Conservation (phyloP, 2,329 filamentous ascomycete species). For the Emergomyces pasteurianus region DNA sequence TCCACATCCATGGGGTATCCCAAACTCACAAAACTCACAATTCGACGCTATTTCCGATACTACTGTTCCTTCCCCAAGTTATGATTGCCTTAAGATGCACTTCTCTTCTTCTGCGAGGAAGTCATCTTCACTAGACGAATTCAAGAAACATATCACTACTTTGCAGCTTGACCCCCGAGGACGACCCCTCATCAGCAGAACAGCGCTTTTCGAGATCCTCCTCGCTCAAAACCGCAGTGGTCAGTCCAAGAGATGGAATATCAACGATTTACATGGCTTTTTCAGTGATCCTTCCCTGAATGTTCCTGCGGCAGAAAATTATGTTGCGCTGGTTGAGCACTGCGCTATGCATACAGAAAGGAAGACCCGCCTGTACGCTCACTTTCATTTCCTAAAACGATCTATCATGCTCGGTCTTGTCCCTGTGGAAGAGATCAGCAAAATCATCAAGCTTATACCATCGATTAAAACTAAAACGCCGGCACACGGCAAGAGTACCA, state of each 20-base stretch:
- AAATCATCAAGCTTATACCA: conserved; percentile 21
- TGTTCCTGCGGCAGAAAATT: conserved; percentile 24
- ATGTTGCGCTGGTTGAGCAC: conserved; percentile 18
- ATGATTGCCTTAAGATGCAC: neutral
- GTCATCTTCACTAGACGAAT: neutral
- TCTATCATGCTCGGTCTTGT: conserved; percentile 25
- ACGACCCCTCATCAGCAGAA: neutral
- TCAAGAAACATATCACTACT: neutral
- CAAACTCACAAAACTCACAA: neutral
- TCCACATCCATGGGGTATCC: neutral
- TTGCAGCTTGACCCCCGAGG: neutral
- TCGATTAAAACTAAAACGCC: conserved; percentile 10
- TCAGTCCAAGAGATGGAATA: conserved; percentile 3
- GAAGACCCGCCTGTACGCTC: conserved; percentile 11
- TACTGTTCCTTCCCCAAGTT: neutral
- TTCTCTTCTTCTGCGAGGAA: neutral
- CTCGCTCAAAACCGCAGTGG: neutral
- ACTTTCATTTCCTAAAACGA: conserved; percentile 18
- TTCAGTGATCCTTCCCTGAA: conserved; percentile 27
- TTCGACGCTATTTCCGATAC: neutral
- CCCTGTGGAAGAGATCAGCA: conserved; percentile 20
- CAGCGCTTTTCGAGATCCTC: conserved; percentile 14
- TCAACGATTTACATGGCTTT: conserved; percentile 20
- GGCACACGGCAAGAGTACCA: conserved; percentile 2
- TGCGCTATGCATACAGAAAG: conserved; percentile 13